These are phyloP conservation scores for Apiotrichum veenhuisii DNA, from an alignment of 1,284 basidiomycete genomes.

Conservation along the genomic window DNA sequence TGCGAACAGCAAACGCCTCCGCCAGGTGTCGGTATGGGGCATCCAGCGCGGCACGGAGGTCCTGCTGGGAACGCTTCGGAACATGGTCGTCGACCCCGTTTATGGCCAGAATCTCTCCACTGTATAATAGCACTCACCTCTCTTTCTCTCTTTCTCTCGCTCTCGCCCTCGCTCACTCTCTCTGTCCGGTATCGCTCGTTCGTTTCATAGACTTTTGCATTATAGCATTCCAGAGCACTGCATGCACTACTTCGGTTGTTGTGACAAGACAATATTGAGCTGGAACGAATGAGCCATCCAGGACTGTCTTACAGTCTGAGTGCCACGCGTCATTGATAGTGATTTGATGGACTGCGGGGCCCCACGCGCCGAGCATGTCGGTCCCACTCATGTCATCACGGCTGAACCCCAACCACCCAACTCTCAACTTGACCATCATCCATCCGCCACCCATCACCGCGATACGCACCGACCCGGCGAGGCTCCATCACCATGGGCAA, in stretches of 20 bases:
- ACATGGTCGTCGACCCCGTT: slow-evolving; percentile 52
- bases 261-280: background rate
- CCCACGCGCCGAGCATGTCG: background rate
- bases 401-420: background rate
- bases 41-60: slow-evolving; percentile 68
- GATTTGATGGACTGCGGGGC: background rate
- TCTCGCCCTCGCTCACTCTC: background rate
- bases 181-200: background rate
- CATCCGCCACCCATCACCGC: background rate
- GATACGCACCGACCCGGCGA: background rate
- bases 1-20: slow-evolving; percentile 79
- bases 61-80: slow-evolving; percentile 60
- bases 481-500: slow-evolving; percentile 37
- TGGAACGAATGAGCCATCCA: background rate
- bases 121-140: slow-evolving; percentile 1
- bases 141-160: background rate
- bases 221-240: slow-evolving; percentile 3
- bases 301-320: background rate
- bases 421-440: background rate
- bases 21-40: slow-evolving; percentile 78
- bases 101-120: slow-evolving; percentile 22
- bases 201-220: background rate
- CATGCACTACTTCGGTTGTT: slow-evolving; percentile 3
- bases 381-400: background rate
- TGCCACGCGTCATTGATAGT: background rate